Base-by-base conservation (phyloP, 2,329 filamentous ascomycete genomes). In the Dactylonectria estremocensis region DNA sequence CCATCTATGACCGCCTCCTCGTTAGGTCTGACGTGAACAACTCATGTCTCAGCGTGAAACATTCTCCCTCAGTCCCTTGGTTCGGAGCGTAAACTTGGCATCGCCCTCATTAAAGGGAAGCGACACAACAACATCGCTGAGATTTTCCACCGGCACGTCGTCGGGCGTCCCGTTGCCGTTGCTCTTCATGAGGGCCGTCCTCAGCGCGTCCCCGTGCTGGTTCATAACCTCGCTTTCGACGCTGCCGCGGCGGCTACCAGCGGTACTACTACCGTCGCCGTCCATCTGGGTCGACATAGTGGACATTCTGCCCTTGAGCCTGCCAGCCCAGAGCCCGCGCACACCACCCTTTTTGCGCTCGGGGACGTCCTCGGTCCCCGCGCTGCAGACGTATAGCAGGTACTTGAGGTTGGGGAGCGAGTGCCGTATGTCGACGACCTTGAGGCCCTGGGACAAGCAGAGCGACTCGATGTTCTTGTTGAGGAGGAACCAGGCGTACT, bases 401-500 rank as follows among this genome's bases (percentile, higher is more conserved):
- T 97, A 98, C 79, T 97, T 97, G 10, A 99, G 84, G 77, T 99
- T 99, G 2, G 95, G 95, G 7, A 98, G 83, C 0, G 95, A 97
- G 73, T 98, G 94, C 5, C 96, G 89, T 18, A 98, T 94, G 76
- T 99, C 96, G 69, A 98, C 88, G 1, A 97, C 91, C 53, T 92
- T 91, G 13, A 98, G 84, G 0, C 92, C 92, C 71, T 95, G 91
- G 1, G 86, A 85, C 3, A 84, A 82, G 67, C 89, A 91, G 3
- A 92, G 83, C 0, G 86, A 82, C 74, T 98, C 95, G 63, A 99
- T 95, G 77, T 98, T 86, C 81, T 98, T 98, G 83, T 98, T 98
- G 14, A 99, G 87, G n/a, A 98, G 84, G 76, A 98, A 99, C 78
- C 97, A 96, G 11, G 87, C 96, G 79, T 98, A 99, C 75, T 98